Base-by-base conservation (phyloP, 2,329 filamentous ascomycete genomes). In the Hymenoscyphus linearis region DNA sequence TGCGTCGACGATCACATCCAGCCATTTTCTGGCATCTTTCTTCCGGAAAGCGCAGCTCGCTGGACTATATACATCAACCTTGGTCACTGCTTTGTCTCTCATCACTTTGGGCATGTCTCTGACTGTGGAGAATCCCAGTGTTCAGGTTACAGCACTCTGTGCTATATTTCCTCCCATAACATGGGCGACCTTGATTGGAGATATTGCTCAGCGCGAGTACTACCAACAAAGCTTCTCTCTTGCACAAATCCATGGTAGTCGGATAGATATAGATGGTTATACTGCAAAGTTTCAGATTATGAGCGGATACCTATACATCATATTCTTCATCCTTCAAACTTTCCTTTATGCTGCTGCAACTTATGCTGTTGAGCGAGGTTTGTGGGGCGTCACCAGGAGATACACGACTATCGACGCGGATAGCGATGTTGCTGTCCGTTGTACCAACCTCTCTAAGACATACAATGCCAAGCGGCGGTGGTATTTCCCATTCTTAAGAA, bases 21-120 rank as follows among this genome's bases (percentile, higher is more conserved):
- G 64, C 5, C 66, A 68, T 34, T 83, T 87, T 55, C 80, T 83
- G 22, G 85, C 80, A 0, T 79, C 81, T 16, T 82, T 88, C 67
- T 88, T 88, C 73, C 80, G 77, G 63, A 86, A 84, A 66, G 80
- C 85, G 2, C 85, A 88, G 64, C 77, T 88, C 12, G 85, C 82
- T 37, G 85, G 85, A 27, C 86, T 87, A 61, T 81, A 83, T 1
- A 78, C 82, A n/a, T 82, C 83, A 7, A 83, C 87, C 37, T 73
- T 80, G 14, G 81, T 80, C 0, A 80, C 88, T 54, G 71, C 85
- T 5, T 72, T 88, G 4, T 85, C 84, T 2, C 81, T 88, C 62
- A 76, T 87, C 50, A 81, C 84, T 2, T 83, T 88, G 68, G 79
- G 86, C 36, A 63, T 63, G 5, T 54, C 62, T 9, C 47, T 69